Percentiles rank a stretch among this genome's conserved stretches.
These are phyloP conservation scores for Ceratocystis variospora DNA, from an alignment of 2,329 filamentous ascomycete species.

Conservation along the genomic window DNA sequence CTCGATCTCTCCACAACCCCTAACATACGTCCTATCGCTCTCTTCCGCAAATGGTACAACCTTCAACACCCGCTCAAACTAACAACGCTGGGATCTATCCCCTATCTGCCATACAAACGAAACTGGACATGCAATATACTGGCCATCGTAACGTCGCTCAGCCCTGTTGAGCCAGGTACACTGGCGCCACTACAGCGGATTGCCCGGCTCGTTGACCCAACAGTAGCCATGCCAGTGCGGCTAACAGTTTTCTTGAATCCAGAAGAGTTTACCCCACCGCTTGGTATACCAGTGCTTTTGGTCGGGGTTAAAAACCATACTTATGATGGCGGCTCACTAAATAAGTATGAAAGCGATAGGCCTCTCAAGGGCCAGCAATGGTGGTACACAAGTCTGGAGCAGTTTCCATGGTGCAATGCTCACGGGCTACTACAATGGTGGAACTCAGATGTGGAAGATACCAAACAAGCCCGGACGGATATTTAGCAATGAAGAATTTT, in stretches of 20 bases:
- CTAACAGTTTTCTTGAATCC: constrained; percentile 43
- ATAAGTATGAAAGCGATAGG: constrained; percentile 33
- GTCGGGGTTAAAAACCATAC: constrained; percentile 44
- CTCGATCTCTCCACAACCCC: not conserved
- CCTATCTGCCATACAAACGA: constrained; percentile 40
- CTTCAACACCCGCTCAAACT: constrained; percentile 36
- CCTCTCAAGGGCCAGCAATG: constrained; percentile 29
- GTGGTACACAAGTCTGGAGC: constrained; percentile 38
- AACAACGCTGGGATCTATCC: constrained; percentile 36
- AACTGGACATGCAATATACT: constrained; percentile 46
- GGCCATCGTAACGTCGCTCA: constrained; percentile 36
- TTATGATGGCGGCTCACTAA: constrained; percentile 36
- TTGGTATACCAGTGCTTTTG: constrained; percentile 39
- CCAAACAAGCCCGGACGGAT: not conserved
- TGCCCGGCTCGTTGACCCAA: constrained; percentile 38
- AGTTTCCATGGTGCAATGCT: constrained; percentile 38
- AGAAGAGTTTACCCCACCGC: constrained; percentile 32
- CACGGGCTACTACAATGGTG: constrained; percentile 35
- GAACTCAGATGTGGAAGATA: constrained; percentile 20
- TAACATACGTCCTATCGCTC: constrained; percentile 24
- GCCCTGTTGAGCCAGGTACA: constrained; percentile 36
- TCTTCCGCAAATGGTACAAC: constrained; percentile 32
- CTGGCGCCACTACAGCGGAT: constrained; percentile 39
- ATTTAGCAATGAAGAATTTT: not conserved
- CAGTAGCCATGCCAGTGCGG: constrained; percentile 38